A percentile compares a stretch with the other conserved stretches of the same genome.
These are phyloP conservation scores for Aquilaria malaccensis DNA, from an alignment of 345 rosid genomes.

Conservation along the genomic window DNA sequence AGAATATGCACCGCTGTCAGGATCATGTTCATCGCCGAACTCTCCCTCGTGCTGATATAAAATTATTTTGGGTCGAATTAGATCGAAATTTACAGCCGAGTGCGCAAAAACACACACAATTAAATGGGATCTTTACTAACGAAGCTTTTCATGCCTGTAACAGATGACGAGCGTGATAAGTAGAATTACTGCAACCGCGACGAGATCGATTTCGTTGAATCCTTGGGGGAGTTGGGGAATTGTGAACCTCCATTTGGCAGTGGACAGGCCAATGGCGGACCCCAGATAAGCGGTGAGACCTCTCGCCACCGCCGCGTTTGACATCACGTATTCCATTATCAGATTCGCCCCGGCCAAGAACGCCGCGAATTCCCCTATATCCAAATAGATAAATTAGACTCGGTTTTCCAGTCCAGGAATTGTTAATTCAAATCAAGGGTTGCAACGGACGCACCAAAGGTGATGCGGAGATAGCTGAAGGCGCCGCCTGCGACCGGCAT, in stretches of 20 bases:
- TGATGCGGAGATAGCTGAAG: conserved; percentile 82
- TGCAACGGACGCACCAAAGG: conserved; percentile 46
- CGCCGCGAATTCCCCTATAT: conserved; percentile 76
- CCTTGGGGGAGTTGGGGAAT: conserved; percentile 55
- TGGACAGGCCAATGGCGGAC: conserved; percentile 63
- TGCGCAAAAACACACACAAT: background rate
- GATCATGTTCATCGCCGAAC: conserved; percentile 73
- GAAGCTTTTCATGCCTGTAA: conserved; percentile 31
- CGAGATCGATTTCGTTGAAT: conserved; percentile 66
- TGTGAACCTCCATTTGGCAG: conserved; percentile 55
- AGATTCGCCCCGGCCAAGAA: conserved; percentile 88
- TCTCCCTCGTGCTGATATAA: conserved; percentile 52
- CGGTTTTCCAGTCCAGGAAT: background rate
- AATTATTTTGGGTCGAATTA: background rate
- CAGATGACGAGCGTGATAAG: conserved; percentile 60
- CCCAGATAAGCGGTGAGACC: conserved; percentile 70
- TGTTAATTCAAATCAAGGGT: background rate
- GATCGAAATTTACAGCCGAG: background rate
- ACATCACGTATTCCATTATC: conserved; percentile 78
- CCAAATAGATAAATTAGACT: background rate
- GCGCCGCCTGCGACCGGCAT: conserved; percentile 99
- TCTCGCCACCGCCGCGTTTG: conserved; percentile 90
- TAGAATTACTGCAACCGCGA: conserved; percentile 51
- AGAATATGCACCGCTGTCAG: conserved; percentile 65
- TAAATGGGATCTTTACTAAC: too few relatives aligned